Conservation (phyloP, 768 basidiomycete species). For the Cystofilobasidium bisporidii region DNA sequence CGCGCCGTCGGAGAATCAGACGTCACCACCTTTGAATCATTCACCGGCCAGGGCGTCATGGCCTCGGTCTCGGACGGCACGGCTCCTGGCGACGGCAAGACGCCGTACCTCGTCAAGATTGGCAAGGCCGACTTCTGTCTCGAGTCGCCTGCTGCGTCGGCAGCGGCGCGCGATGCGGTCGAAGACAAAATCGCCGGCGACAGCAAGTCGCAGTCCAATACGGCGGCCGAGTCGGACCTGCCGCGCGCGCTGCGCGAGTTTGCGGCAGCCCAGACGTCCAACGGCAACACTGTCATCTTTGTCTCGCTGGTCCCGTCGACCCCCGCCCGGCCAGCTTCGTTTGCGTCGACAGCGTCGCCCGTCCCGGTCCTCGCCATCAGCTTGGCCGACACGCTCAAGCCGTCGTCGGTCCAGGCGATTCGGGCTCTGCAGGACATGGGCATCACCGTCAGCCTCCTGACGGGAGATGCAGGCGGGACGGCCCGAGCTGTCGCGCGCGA, state of each 20-base stretch:
- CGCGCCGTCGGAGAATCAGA: constrained; percentile 41
- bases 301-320: constrained; percentile 52
- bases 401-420: constrained; percentile 73
- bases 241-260: constrained; percentile 56
- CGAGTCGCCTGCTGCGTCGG: constrained; percentile 11
- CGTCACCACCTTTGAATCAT: constrained; percentile 70
- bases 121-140: constrained; percentile 64
- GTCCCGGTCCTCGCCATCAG: constrained; percentile 69
- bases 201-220: background rate
- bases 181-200: constrained; percentile 35
- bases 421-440: constrained; percentile 75
- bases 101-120: constrained; percentile 45
- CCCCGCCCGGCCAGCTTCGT: constrained; percentile 35
- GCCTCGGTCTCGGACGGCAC: constrained; percentile 50
- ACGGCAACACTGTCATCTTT: constrained; percentile 78
- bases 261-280: constrained; percentile 57
- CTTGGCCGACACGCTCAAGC: constrained; percentile 76
- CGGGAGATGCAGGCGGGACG: constrained; percentile 78
- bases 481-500: constrained; percentile 80
- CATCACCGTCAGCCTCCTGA: constrained; percentile 84
- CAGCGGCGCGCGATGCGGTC: background rate
- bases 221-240: constrained; percentile 44
- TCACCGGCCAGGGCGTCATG: constrained; percentile 79
- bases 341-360: constrained; percentile 36
- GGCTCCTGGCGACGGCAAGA: constrained; percentile 17